Evolutionary conservation across 2,329 filamentous ascomycete genomes (phyloP), one percentile per base, ranked within the genome.

Genomic region (Pseudogymnoascus sp.): DNA sequence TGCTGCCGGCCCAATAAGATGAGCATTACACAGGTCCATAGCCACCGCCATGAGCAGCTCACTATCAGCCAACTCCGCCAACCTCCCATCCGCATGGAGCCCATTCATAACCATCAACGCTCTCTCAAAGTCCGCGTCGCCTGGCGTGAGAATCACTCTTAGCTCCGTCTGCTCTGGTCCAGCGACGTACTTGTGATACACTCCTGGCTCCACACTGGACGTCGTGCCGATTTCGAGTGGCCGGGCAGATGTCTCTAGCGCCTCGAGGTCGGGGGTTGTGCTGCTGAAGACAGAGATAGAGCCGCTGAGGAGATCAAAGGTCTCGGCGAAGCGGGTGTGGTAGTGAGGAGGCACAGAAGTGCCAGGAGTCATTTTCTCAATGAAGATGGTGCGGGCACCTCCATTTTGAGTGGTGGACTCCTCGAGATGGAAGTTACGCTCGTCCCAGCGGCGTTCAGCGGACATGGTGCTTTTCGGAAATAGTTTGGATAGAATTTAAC

Each of bases 341-440:
- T 38, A 65, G 50, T 66, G 64, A 25, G 61, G 63, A 12, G 63
- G 63, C 30, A 66, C 63, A 12, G 64, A 62, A 8, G 64, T 66
- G 12, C 64, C 64, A 0, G 64, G 64, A 6, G 64, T 65, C 63
- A 64, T 66, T 35, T 60, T 20, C 39, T 66, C 62, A 39, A 66
- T 59, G 41, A 64, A 64, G 15, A 65, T 60, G 33, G 64, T 65
- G 38, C 64, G 63, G 9, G 60, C 50, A 30, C 60, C 61, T n/a
- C 59, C 61, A 53, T 65, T 65, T 22, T 57, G 64, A n/a, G 61
- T 63, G 33, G 59, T 37, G 14, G 64, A 65, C 38, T 65, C 64
- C 20, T 64, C 64, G 7, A 65, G 30, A 11, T 61, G 61, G 61
- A 63, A 65, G n/a, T 62, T 61, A 11, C 64, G 62, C 22, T 65